These are phyloP conservation scores for Orbilia javanica DNA, from an alignment of 2,329 filamentous ascomycete species.

Conservation along the genomic window DNA sequence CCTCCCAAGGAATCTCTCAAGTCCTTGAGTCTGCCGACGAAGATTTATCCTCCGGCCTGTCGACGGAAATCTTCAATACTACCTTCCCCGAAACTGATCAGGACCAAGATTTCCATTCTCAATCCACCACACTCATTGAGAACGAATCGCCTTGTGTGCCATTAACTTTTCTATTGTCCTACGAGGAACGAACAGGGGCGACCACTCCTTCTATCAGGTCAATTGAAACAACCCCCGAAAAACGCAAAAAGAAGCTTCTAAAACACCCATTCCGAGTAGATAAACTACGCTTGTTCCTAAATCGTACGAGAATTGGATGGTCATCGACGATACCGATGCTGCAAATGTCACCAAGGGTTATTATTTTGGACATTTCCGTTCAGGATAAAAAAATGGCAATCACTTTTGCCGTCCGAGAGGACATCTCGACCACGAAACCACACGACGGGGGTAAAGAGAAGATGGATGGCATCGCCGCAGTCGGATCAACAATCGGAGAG, in stretches of 20 bases:
- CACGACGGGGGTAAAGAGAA: not conserved
- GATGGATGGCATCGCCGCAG: not conserved
- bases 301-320: slow-evolving; percentile 26
- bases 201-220: not conserved
- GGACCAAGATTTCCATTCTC: slow-evolving; percentile 2
- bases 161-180: not conserved
- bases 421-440: not conserved
- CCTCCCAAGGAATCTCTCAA: not conserved
- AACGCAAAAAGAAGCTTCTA: slow-evolving; percentile 9
- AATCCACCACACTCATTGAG: not conserved
- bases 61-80: not conserved
- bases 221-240: not conserved
- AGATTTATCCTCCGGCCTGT: not conserved
- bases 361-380: not conserved
- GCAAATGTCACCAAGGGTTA: slow-evolving; percentile 45
- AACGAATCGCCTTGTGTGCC: not conserved
- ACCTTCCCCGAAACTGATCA: not conserved
- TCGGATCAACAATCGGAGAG: not conserved
- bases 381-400: slow-evolving; percentile 1
- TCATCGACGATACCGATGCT: slow-evolving; percentile 4
- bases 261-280: slow-evolving; percentile 22
- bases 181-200: not conserved
- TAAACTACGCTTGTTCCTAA: slow-evolving; percentile 28
- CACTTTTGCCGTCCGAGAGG: not conserved
- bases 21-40: not conserved